Base-by-base conservation (phyloP, 2,329 filamentous ascomycete species). In the Aspergillus nomiae region DNA sequence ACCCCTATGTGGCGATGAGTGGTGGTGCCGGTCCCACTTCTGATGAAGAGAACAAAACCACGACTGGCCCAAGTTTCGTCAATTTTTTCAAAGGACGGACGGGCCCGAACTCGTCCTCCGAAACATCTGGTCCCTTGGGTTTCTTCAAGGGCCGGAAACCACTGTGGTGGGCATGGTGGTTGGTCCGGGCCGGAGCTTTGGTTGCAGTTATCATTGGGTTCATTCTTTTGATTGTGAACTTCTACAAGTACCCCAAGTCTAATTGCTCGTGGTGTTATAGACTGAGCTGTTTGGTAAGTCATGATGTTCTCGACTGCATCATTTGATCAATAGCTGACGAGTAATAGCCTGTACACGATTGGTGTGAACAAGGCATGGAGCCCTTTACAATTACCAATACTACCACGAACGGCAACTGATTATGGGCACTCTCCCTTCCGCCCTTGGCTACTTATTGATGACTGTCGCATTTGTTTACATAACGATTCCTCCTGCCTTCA, bases 81-180 rank as follows among this genome's bases (percentile, higher is more conserved):
- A 70, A 72, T 58, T 76, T 77, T 57, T 72, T 78, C 68, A 74
- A 73, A 59, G 63, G 66, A 43, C 67, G 63, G 89, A 36, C 85
- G 91, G 48, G 92, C 90, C 76, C 88, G 86, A 65, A 67, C 53
- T 58, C 66, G 10, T 63, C 65, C 11, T 59, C 65, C 3, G 55
- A 59, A 57, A 58, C 55, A 4, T 36, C 61, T 8, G 67, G 66
- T 36, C 73, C 71, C 0, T 67, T 86, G 0, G 89, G 87, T 7
- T 97, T 97, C 79, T 98, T 98, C 82, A 94, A 94, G 76, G 92
- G 92, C 24, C 87, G 95, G 21, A 97, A 96, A 76, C 90, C 91
- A 26, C 84, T 97, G 9, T 99, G 95, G 95, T 99, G 95, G 95
- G 90, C 83, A 7, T 99, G 95, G 95, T 98, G 94, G 94, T 78